phyloP scores from a whole-genome alignment of 2,329 filamentous ascomycete genomes.

The Fonsecaea nubica region DNA sequence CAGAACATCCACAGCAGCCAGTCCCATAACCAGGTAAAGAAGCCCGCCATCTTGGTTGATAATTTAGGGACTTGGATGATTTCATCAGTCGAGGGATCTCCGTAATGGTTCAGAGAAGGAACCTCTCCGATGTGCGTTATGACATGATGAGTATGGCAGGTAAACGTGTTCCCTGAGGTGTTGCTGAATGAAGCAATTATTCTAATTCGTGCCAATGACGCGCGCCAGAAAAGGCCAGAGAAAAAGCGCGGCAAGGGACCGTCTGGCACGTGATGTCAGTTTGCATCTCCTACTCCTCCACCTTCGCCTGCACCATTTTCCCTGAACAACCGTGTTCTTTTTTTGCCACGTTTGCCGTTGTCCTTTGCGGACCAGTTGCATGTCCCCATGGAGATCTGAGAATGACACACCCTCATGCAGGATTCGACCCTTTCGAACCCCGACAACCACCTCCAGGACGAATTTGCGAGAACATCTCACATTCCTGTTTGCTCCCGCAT shows the following conservation, averaged over 20 bases:
- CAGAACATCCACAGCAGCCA: constrained; percentile 98
- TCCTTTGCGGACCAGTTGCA: too few relatives aligned
- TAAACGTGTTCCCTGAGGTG: neutral
- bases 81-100: neutral
- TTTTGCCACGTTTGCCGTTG: neutral
- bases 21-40: constrained; percentile 96
- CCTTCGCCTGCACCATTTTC: neutral
- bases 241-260: neutral
- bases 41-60: constrained; percentile 72
- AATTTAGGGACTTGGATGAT: neutral
- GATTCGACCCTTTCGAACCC: neutral
- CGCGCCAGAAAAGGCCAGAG: neutral
- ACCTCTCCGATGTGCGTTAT: neutral
- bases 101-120: neutral
- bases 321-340: neutral
- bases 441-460: neutral
- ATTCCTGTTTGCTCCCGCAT: neutral
- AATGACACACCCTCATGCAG: neutral
- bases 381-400: neutral
- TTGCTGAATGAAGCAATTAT: neutral
- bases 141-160: neutral
- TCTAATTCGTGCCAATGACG: neutral
- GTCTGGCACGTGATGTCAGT: neutral
- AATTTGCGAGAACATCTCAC: neutral
- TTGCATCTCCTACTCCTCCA: neutral